Evolutionary conservation across 768 basidiomycete genomes (phyloP), one percentile per base, ranked within the genome.

Genomic region (Pisolithus orientalis): DNA sequence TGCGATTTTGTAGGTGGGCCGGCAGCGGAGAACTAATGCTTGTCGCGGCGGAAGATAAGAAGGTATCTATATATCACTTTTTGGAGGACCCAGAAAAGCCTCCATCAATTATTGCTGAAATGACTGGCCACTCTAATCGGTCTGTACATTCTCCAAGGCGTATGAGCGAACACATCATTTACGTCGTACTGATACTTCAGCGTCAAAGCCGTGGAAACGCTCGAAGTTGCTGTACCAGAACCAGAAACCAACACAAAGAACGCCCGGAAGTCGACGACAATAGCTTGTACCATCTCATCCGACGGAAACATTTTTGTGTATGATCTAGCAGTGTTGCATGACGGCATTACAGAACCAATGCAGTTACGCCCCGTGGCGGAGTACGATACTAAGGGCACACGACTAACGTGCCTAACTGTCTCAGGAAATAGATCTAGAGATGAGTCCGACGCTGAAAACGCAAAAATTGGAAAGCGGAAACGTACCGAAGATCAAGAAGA

Each of bases 41-140:
- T 47, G 90, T 84, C 6, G 89, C 82, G 2, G 93, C 87, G 5
- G 96, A 99, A 70, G 93, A 97, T 65, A 92, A 87, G 58, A 89
- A 89, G 61, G 73, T 91, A 2, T 80, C 92, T 1, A 71, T 94
- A 9, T 97, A 94, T 69, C 76, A 79, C 45, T 56, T 90, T 29
- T 73, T 75, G 4, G 62, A 70, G 13, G 76, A 82, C 51, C 65
- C 67, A 3, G 66, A 75, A 7, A 63, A 60, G 5, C 50, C 71
- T 2, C 87, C 88, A 1, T 73, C 62, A 6, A 67, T 91, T n/a
- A 71, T 89, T 27, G 90, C 87, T 5, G 72, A 81, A 51, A 72
- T 94, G 69, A 66, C 80, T 0, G 95, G 96, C 0, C 95, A 97
- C 63, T 69, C 74, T 13, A 96, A 95, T 68, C 82, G 95, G 95